A percentile compares a stretch with the other conserved stretches of the same genome.
These are phyloP conservation scores for Albizia julibrissin DNA, from an alignment of 306 rosid species.

Conservation along the genomic window DNA sequence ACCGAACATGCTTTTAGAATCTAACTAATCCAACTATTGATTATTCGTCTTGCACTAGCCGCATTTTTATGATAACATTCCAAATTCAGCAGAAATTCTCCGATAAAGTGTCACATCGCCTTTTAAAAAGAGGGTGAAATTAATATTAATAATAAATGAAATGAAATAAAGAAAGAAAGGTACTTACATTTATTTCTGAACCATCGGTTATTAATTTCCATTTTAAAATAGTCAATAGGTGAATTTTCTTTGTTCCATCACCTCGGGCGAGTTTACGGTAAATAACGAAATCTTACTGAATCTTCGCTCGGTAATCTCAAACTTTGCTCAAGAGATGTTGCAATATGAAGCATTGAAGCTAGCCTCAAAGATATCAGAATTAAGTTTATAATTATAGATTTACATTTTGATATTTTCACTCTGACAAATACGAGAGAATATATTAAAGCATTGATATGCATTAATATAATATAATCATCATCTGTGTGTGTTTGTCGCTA, in stretches of 20 bases:
- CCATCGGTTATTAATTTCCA: constrained; percentile 10
- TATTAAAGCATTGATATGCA: not conserved
- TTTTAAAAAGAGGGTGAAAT: not conserved
- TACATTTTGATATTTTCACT: not conserved
- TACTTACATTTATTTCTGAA: constrained; percentile 32
- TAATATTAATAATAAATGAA: not conserved
- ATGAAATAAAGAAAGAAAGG: constrained; percentile 1
- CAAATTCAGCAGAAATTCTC: constrained; percentile 32
- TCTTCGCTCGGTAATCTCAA: constrained; percentile 19
- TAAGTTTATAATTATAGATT: not conserved
- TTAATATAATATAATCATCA: not conserved
- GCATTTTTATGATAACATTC: constrained; percentile 28
- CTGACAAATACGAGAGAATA: not conserved
- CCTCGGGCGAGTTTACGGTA: not conserved
- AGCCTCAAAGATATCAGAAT: not conserved
- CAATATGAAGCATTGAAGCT: not conserved
- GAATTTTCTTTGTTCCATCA: constrained; percentile 23
- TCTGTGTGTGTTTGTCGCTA: not conserved
- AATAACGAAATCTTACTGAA: constrained; percentile 19
- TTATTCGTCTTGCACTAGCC: constrained; percentile 7
- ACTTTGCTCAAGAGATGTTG: constrained; percentile 14
- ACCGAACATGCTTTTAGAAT: not conserved
- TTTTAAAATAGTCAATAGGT: constrained; percentile 17
- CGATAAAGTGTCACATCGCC: constrained; percentile 42
- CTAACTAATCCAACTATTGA: not conserved